phyloP scores from a whole-genome alignment of 768 basidiomycete genomes.

The Boletus pseudo-olivaceus region DNA sequence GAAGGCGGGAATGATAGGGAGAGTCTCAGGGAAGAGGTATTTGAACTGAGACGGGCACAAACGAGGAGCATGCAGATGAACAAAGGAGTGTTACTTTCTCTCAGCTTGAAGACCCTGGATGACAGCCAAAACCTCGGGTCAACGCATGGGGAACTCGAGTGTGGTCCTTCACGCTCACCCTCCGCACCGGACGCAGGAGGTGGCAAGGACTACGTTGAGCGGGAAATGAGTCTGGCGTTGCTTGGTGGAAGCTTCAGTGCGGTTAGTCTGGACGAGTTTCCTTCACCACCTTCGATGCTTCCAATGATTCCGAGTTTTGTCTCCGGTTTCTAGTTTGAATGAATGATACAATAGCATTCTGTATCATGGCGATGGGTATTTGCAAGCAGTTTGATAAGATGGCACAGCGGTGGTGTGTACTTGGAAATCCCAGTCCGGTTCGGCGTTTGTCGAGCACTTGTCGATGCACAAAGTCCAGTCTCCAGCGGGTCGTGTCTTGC shows the following conservation, averaged over 20 bases:
- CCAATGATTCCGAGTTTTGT: constrained; percentile 30
- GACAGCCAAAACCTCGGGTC: constrained; percentile 1
- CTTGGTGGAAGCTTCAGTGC: constrained; percentile 38
- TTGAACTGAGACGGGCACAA: constrained; percentile 46
- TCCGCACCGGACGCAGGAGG: background rate
- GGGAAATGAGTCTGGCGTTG: constrained; percentile 22
- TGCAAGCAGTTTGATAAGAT: background rate
- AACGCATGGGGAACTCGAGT: background rate
- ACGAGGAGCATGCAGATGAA: constrained; percentile 51
- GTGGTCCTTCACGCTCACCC: constrained; percentile 3
- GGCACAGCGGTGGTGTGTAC: background rate
- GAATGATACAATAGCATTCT: background rate
- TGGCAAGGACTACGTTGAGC: constrained; percentile 12
- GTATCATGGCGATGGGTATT: background rate
- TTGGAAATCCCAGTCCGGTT: background rate
- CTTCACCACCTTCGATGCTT: constrained; percentile 38
- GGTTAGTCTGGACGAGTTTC: constrained; percentile 46
- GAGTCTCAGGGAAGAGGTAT: constrained; percentile 31
- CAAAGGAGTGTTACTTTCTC: constrained; percentile 41
- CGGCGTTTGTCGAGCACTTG: background rate
- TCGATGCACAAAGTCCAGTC: background rate
- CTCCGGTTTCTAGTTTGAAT: constrained; percentile 20
- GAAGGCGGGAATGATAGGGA: constrained; percentile 11
- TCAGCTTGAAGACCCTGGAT: constrained; percentile 18
- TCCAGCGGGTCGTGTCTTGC: background rate